Percentiles rank a stretch among this genome's conserved stretches.
Evolutionary conservation across 495 filamentous ascomycete species (phyloP).

Genomic region (Neohortaea acidophila): DNA sequence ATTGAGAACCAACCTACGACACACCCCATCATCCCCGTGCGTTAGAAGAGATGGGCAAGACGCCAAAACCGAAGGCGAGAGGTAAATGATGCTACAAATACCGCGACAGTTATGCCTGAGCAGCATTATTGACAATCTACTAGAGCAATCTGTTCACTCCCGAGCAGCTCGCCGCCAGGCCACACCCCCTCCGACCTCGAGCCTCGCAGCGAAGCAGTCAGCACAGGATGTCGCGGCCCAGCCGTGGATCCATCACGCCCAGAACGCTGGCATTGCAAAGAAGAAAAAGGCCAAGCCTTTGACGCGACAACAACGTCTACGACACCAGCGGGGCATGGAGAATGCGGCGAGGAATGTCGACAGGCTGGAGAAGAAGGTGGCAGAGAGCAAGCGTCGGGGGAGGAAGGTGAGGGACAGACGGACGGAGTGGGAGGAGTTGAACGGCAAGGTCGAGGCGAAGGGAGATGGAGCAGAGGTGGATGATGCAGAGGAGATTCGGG

Average conservation of each 20-base stretch:
- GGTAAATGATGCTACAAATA: no score
- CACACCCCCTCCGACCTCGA: slow-evolving; percentile 23
- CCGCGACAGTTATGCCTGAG: neutral
- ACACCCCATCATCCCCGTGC: no score
- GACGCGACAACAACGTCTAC: slow-evolving; percentile 46
- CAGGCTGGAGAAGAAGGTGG: slow-evolving; percentile 52
- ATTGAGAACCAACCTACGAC: no score
- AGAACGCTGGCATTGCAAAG: slow-evolving; percentile 48
- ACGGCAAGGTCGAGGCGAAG: slow-evolving; percentile 26
- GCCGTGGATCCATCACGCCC: slow-evolving; percentile 53
- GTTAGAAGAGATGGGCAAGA: slow-evolving; percentile 24
- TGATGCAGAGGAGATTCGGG: neutral
- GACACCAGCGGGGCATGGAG: slow-evolving; percentile 59
- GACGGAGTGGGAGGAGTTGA: slow-evolving; percentile 43
- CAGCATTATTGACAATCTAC: neutral
- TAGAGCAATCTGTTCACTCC: slow-evolving; percentile 15
- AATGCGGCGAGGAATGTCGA: slow-evolving; percentile 56
- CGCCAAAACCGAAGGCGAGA: slow-evolving; percentile 23
- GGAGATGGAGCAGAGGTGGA: neutral
- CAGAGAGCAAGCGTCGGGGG: slow-evolving; percentile 45
- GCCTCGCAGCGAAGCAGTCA: slow-evolving; percentile 43
- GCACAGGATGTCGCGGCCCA: slow-evolving; percentile 31
- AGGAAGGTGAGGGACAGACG: slow-evolving; percentile 38
- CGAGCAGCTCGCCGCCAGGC: slow-evolving; percentile 15
- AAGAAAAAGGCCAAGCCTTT: slow-evolving; percentile 42